Evolutionary conservation across 202 grass and related monocot genomes (phyloP).

Genomic region (Dendrocalamus latiflorus): DNA sequence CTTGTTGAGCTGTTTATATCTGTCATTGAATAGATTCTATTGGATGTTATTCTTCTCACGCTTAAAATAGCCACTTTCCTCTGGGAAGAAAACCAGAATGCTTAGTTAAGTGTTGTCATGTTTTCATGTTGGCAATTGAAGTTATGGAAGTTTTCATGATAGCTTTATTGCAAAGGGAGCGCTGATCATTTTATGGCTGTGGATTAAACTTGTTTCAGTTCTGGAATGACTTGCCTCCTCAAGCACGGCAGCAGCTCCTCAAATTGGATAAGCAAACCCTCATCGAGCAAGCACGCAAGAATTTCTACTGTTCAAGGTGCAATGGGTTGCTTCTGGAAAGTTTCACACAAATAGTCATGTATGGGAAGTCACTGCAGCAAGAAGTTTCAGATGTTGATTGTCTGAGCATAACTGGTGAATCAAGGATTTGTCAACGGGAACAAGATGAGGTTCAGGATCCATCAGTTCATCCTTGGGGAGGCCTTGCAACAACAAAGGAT

Average conservation of each 20-base stretch:
- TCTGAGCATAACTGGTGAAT: slow-evolving; percentile 15
- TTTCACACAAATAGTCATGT: slow-evolving; percentile 71
- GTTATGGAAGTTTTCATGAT: not conserved
- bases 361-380: slow-evolving; percentile 64
- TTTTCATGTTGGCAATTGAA: slow-evolving; percentile 15
- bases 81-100: slow-evolving; percentile 8
- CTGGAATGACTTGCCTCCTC: slow-evolving; percentile 68
- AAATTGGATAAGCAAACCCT: slow-evolving; percentile 90
- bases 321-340: slow-evolving; percentile 87
- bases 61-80: not conserved
- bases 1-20: not conserved
- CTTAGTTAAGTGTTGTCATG: not conserved
- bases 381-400: slow-evolving; percentile 38
- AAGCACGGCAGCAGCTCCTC: slow-evolving; percentile 66
- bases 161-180: slow-evolving; percentile 5
- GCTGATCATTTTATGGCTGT: slow-evolving; percentile 19
- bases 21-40: not conserved
- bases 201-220: slow-evolving; percentile 61
- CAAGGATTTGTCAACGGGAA: slow-evolving; percentile 27
- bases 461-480: slow-evolving; percentile 84
- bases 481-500: slow-evolving; percentile 83
- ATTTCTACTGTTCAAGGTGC: slow-evolving; percentile 94
- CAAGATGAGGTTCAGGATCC: slow-evolving; percentile 62
- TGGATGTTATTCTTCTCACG: not conserved
- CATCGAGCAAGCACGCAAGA: slow-evolving; percentile 89